Base-by-base conservation (phyloP, 257 asterid species). In the Eustoma russellianum region DNA sequence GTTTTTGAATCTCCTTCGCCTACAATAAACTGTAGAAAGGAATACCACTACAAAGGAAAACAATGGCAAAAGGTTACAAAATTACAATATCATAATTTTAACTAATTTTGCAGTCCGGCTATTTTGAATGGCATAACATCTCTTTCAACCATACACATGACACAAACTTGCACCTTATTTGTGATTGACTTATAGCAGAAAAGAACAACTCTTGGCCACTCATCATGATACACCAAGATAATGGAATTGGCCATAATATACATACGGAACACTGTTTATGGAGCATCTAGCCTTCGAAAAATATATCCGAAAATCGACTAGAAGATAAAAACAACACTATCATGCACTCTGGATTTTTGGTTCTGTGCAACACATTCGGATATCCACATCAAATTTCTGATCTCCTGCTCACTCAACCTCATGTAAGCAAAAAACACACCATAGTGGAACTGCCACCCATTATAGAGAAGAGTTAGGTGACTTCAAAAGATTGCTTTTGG, bases 381-480 rank as follows among this genome's bases (percentile, higher is more conserved):
- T 66, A 88, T 88, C 97, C 97, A 88, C 97, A 88, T 88, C 72
- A 88, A 63, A 77, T 88, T 88, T 79, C 95, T 73, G 81, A 88
- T 88, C 79, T 88, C 97, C 76, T 88, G 97, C 76, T 88, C 97
- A 70, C 86, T 79, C 82, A 85, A 50, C 74, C 95, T 88, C 77
- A 85, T 77, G 80, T 88, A 88, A 10, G 97, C 91, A 48, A 88
- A 88, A 63, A 88, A 85, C 53, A 88, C 97, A 17, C 77, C 95
- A 33, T 73, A 88, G 57, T 88, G 97, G 76, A 88, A 88, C 95
- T 88, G 86, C n/a, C n/a, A n/a, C n/a, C n/a, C n/a, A n/a, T n/a
- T n/a, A n/a, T n/a, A n/a, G n/a, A 38, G 6, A 38, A 2, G 12
- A 38, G 12, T 38, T 38, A 38, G 12, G 43, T 38, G 1, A 38